A percentile compares a stretch with the other conserved stretches of the same genome.
phyloP scores from a whole-genome alignment of 2,329 filamentous ascomycete genomes.

The Claviceps maximensis region DNA sequence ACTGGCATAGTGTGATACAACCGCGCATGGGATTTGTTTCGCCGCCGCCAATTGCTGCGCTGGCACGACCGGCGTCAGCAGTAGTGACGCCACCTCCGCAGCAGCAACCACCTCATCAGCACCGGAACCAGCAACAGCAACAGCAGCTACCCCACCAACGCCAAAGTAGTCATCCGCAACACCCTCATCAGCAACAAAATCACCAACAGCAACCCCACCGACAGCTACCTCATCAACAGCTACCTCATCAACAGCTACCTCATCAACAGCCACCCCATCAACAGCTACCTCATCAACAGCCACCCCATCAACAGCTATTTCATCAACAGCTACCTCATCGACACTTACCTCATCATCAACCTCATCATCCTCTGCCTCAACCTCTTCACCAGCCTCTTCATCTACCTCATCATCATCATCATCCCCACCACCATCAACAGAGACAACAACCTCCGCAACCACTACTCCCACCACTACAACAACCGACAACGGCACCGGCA shows the following conservation, averaged over 20 bases:
- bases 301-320: too few relatives aligned
- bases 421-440: not conserved
- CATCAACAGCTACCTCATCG: too few relatives aligned
- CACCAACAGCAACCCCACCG: too few relatives aligned
- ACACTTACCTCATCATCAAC: too few relatives aligned
- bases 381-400: too few relatives aligned
- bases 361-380: not conserved
- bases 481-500: not conserved
- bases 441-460: not conserved
- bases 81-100: not conserved
- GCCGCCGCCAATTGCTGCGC: not conserved
- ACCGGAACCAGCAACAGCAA: not conserved
- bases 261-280: too few relatives aligned
- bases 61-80: not conserved
- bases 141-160: not conserved
- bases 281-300: too few relatives aligned
- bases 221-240: too few relatives aligned
- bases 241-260: too few relatives aligned
- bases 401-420: not conserved
- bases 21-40: not conserved
- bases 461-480: not conserved
- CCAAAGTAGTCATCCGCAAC: not conserved
- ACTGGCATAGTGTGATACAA: slow-evolving; percentile 2
- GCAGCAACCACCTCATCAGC: not conserved
- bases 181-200: not conserved